phyloP scores from a whole-genome alignment of 192 early-diverging fungal species.

The Linnemannia zychae region DNA sequence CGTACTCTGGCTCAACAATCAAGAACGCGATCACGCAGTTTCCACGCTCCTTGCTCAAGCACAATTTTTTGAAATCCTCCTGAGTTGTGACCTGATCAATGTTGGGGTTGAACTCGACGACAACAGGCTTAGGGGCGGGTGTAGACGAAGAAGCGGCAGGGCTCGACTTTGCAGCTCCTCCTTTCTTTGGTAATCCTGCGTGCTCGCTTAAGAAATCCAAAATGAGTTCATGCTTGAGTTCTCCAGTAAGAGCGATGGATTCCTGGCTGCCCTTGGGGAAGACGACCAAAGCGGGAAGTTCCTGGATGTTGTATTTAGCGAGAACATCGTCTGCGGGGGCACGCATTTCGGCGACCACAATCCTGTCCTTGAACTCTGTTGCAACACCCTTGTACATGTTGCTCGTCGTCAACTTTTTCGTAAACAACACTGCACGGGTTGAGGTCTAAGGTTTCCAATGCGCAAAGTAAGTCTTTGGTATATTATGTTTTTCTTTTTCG shows the following conservation, averaged over 20 bases:
- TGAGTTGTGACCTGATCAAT: conserved; percentile 56
- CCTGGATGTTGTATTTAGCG: conserved; percentile 68
- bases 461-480: too few relatives aligned
- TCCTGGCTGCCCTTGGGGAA: conserved; percentile 65
- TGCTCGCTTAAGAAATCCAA: conserved; percentile 75
- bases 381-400: conserved; percentile 91
- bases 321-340: conserved; percentile 63
- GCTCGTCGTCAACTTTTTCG: conserved; percentile 80
- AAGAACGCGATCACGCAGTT: conserved; percentile 64
- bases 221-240: conserved; percentile 74
- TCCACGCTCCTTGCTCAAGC: conserved; percentile 44
- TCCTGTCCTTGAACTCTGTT: conserved; percentile 75
- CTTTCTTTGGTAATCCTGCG: conserved; percentile 54
- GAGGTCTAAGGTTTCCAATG: conserved; percentile 54
- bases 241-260: conserved; percentile 70
- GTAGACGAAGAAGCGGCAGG: conserved; percentile 9
- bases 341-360: conserved; percentile 82
- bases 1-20: conserved; percentile 56
- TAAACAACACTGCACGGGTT: conserved; percentile 83
- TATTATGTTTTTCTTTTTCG: neutral
- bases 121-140: conserved; percentile 1
- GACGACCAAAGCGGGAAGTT: conserved; percentile 78
- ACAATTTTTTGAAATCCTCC: conserved; percentile 54
- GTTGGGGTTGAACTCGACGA: conserved; percentile 43
- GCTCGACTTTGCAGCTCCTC: conserved; percentile 22